Percentiles rank a stretch among this genome's conserved stretches.
phyloP scores from a whole-genome alignment of 176 grass and related monocot genomes.

The Eragrostis nindensis region DNA sequence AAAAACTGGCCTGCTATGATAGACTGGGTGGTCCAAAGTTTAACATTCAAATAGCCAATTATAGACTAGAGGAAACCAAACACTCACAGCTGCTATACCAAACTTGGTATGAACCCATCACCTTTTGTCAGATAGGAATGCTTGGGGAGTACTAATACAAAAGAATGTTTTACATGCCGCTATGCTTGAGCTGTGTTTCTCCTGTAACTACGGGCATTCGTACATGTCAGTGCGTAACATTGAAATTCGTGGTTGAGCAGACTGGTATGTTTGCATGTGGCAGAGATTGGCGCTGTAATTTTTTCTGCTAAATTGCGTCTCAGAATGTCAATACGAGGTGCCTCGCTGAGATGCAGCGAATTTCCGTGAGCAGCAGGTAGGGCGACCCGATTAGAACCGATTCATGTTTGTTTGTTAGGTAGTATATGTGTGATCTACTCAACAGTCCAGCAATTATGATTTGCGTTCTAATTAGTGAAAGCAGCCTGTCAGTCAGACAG shows the following conservation, averaged over 20 bases:
- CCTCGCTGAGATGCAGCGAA: neutral
- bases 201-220: neutral
- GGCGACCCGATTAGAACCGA: no score
- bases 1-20: neutral
- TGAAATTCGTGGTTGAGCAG: neutral
- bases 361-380: no score
- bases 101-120: neutral
- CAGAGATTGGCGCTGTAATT: neutral
- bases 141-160: conserved; percentile 1
- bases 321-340: no score
- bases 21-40: neutral
- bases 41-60: neutral
- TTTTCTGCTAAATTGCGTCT: neutral
- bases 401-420: neutral
- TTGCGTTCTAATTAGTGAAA: neutral
- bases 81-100: neutral
- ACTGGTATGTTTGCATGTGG: neutral
- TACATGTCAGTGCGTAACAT: neutral
- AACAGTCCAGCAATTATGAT: neutral
- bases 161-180: conserved; percentile 15
- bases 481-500: neutral
- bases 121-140: neutral
- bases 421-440: no score
- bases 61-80: neutral
- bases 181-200: neutral